phyloP scores from a whole-genome alignment of 2,329 filamentous ascomycete genomes.

The Fusarium coicis region DNA sequence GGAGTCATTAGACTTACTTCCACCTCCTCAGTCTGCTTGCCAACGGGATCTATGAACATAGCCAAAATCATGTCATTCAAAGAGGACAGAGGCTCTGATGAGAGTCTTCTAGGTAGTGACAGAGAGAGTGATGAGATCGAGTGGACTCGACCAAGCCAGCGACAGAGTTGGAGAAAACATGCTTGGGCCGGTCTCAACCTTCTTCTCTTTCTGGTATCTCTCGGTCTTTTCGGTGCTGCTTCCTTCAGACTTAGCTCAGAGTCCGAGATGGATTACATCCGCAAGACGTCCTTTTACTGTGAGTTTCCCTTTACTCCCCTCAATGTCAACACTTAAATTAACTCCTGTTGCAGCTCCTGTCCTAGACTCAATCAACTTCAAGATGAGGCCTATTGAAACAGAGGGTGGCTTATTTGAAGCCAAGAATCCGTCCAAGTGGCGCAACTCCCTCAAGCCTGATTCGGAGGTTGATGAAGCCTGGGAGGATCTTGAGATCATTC shows the following conservation, averaged over 20 bases:
- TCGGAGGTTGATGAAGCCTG: slow-evolving; percentile 6
- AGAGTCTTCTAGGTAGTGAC: background rate
- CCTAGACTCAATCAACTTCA: background rate
- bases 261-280: slow-evolving; percentile 1
- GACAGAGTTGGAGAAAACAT: background rate
- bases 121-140: background rate
- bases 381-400: background rate
- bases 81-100: background rate
- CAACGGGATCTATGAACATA: too few relatives aligned
- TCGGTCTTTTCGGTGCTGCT: background rate
- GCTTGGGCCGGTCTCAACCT: background rate
- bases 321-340: accelerated
- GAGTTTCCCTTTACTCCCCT: background rate
- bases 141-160: background rate
- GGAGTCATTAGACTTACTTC: accelerated
- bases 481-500: slow-evolving; percentile 12
- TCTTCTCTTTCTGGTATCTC: background rate
- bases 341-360: background rate
- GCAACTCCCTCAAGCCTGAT: background rate
- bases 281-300: slow-evolving; percentile 6
- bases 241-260: background rate
- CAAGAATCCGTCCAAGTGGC: slow-evolving; percentile 9
- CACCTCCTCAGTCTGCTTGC: accelerated
- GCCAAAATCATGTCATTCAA: background rate
- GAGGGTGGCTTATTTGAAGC: slow-evolving; percentile 15